Evolutionary conservation across 2,329 filamentous ascomycete genomes (phyloP), one percentile per base, ranked within the genome.

Genomic region (Tolypocladium guangdongense): DNA sequence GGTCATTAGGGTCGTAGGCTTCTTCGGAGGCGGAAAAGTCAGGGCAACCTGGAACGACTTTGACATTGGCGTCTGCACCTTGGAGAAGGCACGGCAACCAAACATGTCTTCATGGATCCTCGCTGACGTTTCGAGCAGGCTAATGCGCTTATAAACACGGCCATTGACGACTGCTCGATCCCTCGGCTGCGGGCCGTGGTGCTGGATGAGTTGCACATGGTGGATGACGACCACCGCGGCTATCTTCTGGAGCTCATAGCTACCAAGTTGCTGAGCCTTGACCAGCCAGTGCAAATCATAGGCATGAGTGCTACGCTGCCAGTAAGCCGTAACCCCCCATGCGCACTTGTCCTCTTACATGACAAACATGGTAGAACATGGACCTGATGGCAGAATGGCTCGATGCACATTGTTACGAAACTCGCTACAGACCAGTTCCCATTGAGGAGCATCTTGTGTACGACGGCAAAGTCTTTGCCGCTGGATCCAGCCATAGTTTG

Each of bases 231-330:
- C 57, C 79, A 84, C 58, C 81, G 87, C 14, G 87, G 87, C 4
- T 90, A 90, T 63, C 74, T 90, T 1, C 72, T 90, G 52, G 87
- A 91, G 63, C 72, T 90, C 7, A 81, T 89, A 68, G 82, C 84
- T 6, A 87, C 86, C 4, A 90, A 90, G 62, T 63, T 90, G 33
- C 69, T 89, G n/a, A 78, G 82, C 54, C 68, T 90, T 24, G 83
- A 81, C 30, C 80, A 87, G 54, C 69, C 75, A 27, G 75, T 88
- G 20, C 87, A 90, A 62, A 82, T 90, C 22, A 72, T 90, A 54
- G 87, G 85, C 59, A 90, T 91, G 87, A 90, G 87, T 61, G 87
- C 87, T 5, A 90, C 87, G 0, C 72, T 91, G 48, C 83, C 84
- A 52, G 85, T 87, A 70, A 61, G 77, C 68, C 5, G 2, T 7